Base-by-base conservation (phyloP, 1,139 yeast genomes). In the Komagataea norvegica region DNA sequence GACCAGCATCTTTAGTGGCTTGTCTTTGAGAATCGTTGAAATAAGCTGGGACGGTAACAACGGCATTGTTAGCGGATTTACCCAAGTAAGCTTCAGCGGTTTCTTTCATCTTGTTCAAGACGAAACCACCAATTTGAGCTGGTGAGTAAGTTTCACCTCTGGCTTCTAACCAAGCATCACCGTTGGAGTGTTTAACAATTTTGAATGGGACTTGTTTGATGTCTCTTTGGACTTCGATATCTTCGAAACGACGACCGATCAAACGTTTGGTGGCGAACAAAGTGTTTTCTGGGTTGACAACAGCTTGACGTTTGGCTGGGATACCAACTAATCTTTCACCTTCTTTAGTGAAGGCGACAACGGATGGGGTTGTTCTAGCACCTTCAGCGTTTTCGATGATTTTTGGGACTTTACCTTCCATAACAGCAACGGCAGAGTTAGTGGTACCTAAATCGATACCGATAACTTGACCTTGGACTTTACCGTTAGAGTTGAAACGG, bases 381-480 rank as follows among this genome's bases (percentile, higher is more conserved):
- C 98, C 98, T 73, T 91, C 98, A 46, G 95, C 84, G 70, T 91
- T 91, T 73, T 89, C 97, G 57, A 91, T 84, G 57, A 93, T 94
- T 72, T 87, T 87, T 57, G 98, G 97, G 45, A 82, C 70, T 69
- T 87, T 85, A 64, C 98, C 98, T 68, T 87, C 95, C 95, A 91
- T 89, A 51, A 91, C 72, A 46, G 98, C 98, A 50, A 91, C 98
- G 44, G 98, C 97, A 42, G 98, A 91, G 79, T 91, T 91, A 68
- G 97, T 91, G 67, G 97, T 91, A 72, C 98, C 98, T 65, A 91
- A 77, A 72, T 91, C 98, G 62, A 91, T 89, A 75, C 98, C 98
- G 60, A 91, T 89, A 45, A 91, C 97, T 57, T 89, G 55, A 34
- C 57, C 57, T 48, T 53, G 57, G 39, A 53, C 57, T 46, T 53